Conservation (phyloP, 2,329 filamentous ascomycete species). For the Fusarium sp. region DNA sequence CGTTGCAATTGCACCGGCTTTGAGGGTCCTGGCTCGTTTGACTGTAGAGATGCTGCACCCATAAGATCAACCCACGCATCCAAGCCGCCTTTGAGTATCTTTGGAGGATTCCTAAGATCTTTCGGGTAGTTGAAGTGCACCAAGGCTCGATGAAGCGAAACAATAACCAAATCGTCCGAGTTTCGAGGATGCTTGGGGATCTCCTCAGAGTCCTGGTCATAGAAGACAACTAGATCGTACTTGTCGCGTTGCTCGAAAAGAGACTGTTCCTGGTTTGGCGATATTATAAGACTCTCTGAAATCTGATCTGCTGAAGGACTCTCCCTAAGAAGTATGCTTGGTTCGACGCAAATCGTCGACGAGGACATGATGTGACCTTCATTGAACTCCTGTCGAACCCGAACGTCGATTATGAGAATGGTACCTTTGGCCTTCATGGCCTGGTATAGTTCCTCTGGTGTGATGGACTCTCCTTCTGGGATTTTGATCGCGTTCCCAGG, state of each 20-base stretch:
- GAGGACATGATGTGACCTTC: constrained; percentile 88
- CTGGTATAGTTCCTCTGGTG: constrained; percentile 76
- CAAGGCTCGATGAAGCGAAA: constrained; percentile 82
- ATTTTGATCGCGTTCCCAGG: constrained; percentile 59
- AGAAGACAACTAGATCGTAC: constrained; percentile 91
- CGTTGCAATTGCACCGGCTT: constrained; percentile 21
- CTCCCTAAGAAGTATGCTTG: constrained; percentile 76
- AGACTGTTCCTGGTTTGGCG: constrained; percentile 78
- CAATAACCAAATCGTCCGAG: constrained; percentile 66
- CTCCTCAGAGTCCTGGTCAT: constrained; percentile 76
- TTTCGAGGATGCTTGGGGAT: constrained; percentile 55
- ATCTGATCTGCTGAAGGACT: constrained; percentile 73
- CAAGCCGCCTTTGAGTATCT: constrained; percentile 84
- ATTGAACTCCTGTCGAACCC: constrained; percentile 83
- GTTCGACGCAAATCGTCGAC: constrained; percentile 90
- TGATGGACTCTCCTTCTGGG: constrained; percentile 69
- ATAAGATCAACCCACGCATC: constrained; percentile 89
- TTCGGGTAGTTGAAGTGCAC: constrained; percentile 86
- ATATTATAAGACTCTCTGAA: constrained; percentile 76
- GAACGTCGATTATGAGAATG: constrained; percentile 88
- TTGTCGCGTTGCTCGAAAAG: constrained; percentile 79
- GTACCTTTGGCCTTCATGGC: constrained; percentile 71
- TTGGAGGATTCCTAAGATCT: constrained; percentile 77
- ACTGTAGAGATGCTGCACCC: constrained; percentile 72
- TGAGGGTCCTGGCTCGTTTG: constrained; percentile 51